These are phyloP conservation scores for Hymenoscyphus occultus DNA, from an alignment of 2,329 filamentous ascomycete genomes.

Conservation along the genomic window DNA sequence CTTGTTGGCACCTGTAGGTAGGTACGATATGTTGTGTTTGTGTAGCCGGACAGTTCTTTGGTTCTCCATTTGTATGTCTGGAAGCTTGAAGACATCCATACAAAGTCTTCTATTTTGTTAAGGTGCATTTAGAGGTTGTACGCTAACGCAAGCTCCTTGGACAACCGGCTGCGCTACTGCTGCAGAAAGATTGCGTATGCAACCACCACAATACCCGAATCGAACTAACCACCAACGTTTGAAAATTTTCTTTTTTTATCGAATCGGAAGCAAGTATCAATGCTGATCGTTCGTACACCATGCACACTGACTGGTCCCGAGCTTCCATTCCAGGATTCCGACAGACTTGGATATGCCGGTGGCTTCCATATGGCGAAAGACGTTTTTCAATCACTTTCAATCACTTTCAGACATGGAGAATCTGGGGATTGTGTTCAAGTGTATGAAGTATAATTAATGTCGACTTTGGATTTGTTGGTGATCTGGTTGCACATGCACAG, in stretches of 20 bases:
- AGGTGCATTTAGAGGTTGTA: too few species aligned
- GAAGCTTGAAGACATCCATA: too few species aligned
- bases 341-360: neutral
- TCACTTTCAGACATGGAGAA: too few species aligned
- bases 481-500: neutral
- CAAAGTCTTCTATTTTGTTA: too few species aligned
- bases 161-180: neutral
- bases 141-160: neutral
- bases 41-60: neutral
- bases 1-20: neutral
- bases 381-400: neutral
- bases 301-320: neutral
- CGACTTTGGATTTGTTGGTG: neutral
- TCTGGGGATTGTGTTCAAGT: neutral
- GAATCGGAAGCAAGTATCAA: neutral
- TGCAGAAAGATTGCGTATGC: conserved; percentile 1
- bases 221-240: neutral
- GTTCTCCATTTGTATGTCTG: neutral
- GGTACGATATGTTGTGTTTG: neutral
- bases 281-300: neutral
- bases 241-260: neutral
- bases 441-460: neutral
- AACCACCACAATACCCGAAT: neutral
- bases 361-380: neutral
- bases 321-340: neutral